Evolutionary conservation across 139 green algal species (phyloP), one percentile per base, ranked within the genome.

Genomic region (Chlamydomonas sp.): DNA sequence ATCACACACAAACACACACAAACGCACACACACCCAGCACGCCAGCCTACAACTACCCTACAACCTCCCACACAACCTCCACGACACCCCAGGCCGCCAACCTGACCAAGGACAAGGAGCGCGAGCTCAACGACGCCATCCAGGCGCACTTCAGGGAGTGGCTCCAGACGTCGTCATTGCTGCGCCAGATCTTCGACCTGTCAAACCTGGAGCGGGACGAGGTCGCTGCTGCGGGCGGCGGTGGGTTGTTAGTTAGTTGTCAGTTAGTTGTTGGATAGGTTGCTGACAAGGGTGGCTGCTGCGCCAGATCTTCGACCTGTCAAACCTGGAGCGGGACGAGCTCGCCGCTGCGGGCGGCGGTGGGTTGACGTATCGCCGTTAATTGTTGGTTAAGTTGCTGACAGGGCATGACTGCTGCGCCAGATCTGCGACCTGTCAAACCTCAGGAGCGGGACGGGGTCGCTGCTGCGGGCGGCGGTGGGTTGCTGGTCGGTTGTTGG

Each of bases 391-490:
- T 59, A 59, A 3, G 48, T 24, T 59, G 28, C 30, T 28, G 48
- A 3, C 3, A 59, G 3, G 28, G 48, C 5, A 28, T 5, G 48
- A n/a, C 64, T 83, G 57, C 65, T 83, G 57, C 63, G 77, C 10
- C 77, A 83, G 65, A 83, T 83, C 36, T 83, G 76, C 72, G 76
- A 82, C 69, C 72, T 83, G 30, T 77, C 69, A 8, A 77, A 74
- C 13, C 59, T 83, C 43, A 50, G 43, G 77, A 83, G 47, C 74
- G 77, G 69, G 77, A 83, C 35, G 77, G 76, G 47, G 24, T 28
- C 6, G 6, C 3, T 34, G 48, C 4, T 3, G 48, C 30, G 3
- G 6, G 4, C 30, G 6, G 48, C 24, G 6, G 28, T 59, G 28
- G 30, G 48, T 24, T 24, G 28, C 30, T 10, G 30, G n/a, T n/a